Evolutionary conservation across 2,329 filamentous ascomycete genomes (phyloP), one percentile per base, ranked within the genome.

Genomic region (Orbilia ellipsospora): DNA sequence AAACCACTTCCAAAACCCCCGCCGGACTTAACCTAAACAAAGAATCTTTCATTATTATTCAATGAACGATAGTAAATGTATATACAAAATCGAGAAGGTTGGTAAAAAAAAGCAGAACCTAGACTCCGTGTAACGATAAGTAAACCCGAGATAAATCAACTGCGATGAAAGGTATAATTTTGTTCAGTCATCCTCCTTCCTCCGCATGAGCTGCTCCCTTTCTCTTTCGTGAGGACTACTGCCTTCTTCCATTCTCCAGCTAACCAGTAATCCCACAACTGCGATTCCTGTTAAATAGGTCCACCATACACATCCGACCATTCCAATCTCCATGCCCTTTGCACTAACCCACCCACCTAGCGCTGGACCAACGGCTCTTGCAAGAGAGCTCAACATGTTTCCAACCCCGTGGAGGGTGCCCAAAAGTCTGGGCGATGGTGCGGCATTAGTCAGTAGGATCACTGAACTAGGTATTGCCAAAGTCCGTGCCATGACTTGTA

Each of bases 401-500:
- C 85, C 86, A 0, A 87, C 80, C 2, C 86, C 86, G 70, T 88
- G 87, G 10, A 89, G 84, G 0, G 87, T 87, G 0, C 87, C 87
- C 4, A 89, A 81, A 0, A 88, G 86, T 52, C 84, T 86, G 0
- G 86, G 87, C 77, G 88, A 86, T 0, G 88, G 88, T 42, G 85
- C 86, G 78, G 86, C 87, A 78, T 89, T 89, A 78, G 89, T 89
- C 44, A 89, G 82, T 4, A 89, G 81, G 66, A 89, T 88, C 23
- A 88, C 87, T 78, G 85, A 87, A 2, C 86, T 86, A 0, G 87
- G 87, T 10, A 88, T 82, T 0, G 86, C 87, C 78, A 94, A 92
- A 0, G 92, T 94, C 26, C 91, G 86, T 0, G 90, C 91, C 4
- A 90, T 84, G 12, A 93, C 91, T 80, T 94, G 91, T 12, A 93